These are phyloP conservation scores for Euphorbia lathyris DNA, from an alignment of 345 rosid species.

Conservation along the genomic window DNA sequence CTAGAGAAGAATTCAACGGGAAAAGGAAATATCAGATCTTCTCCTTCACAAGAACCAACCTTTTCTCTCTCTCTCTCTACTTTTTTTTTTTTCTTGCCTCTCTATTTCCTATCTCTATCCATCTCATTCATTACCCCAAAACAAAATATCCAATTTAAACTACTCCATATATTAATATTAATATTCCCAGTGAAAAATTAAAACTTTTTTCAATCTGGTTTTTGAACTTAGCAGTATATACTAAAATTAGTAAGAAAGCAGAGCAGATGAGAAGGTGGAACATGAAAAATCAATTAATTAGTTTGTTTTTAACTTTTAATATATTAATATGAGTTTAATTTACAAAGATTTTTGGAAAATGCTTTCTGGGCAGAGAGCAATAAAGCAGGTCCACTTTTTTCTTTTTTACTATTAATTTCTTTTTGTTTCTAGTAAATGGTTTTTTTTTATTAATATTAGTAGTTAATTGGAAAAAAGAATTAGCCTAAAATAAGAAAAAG, in stretches of 20 bases:
- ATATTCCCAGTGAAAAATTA: not conserved
- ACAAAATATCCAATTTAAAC: slow-evolving; percentile 18
- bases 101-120: slow-evolving; percentile 30
- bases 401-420: not conserved
- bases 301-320: no score
- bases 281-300: not conserved
- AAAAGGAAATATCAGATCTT: slow-evolving; percentile 46
- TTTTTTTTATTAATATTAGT: not conserved
- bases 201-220: no score
- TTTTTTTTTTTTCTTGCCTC: not conserved
- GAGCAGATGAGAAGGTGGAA: not conserved
- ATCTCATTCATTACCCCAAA: slow-evolving; percentile 17
- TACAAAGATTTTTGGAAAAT: slow-evolving; percentile 52
- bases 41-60: slow-evolving; percentile 29
- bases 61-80: slow-evolving; percentile 8
- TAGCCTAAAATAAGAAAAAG: not conserved
- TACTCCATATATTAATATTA: not conserved
- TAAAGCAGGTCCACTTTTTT: not conserved
- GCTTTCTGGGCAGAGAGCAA: slow-evolving; percentile 35
- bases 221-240: not conserved
- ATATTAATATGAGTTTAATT: not conserved
- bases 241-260: not conserved
- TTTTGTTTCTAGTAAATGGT: not conserved
- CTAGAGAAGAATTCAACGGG: slow-evolving; percentile 37
- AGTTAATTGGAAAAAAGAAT: not conserved